These are phyloP conservation scores for Royoungia palumana DNA, from an alignment of 768 basidiomycete species.

Conservation along the genomic window DNA sequence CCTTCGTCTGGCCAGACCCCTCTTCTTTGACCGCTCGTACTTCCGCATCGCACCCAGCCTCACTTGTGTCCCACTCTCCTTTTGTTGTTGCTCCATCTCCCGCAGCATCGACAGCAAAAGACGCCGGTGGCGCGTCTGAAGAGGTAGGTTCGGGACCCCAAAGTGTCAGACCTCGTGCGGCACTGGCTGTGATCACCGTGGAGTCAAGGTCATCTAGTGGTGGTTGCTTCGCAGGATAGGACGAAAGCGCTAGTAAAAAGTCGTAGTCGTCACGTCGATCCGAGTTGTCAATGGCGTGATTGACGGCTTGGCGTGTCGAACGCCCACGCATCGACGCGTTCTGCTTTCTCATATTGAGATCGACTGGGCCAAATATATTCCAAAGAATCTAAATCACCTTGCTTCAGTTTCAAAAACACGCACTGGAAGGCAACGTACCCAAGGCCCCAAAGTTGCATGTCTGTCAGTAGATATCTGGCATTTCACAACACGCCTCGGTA, in stretches of 20 bases:
- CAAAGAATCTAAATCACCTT: conserved; percentile 40
- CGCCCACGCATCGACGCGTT: conserved; percentile 41
- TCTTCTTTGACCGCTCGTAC: not conserved
- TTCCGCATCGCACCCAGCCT: too few species aligned
- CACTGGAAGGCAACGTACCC: conserved; percentile 40
- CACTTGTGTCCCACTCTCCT: too few species aligned
- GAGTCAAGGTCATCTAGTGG: conserved; percentile 49
- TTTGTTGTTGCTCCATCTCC: too few species aligned
- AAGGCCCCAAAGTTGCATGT: conserved; percentile 49
- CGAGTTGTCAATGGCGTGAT: conserved; percentile 9
- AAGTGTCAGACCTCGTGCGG: conserved; percentile 48
- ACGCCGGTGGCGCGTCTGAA: not conserved
- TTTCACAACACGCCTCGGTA: conserved; percentile 41
- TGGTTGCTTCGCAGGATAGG: conserved; percentile 38
- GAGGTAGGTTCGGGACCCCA: conserved; percentile 41
- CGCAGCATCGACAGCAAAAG: too few species aligned
- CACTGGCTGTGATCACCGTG: conserved; percentile 43
- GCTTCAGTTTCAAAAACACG: not conserved
- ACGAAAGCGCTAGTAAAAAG: conserved; percentile 43
- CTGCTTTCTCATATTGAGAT: conserved; percentile 37
- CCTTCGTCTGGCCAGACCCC: not conserved
- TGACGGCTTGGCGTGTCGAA: conserved; percentile 12
- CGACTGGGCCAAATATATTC: conserved; percentile 40
- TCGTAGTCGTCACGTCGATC: conserved; percentile 47
- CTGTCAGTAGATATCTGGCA: conserved; percentile 47